These are phyloP conservation scores for Ophiobolus disseminans DNA, from an alignment of 2,329 filamentous ascomycete genomes.

Conservation along the genomic window DNA sequence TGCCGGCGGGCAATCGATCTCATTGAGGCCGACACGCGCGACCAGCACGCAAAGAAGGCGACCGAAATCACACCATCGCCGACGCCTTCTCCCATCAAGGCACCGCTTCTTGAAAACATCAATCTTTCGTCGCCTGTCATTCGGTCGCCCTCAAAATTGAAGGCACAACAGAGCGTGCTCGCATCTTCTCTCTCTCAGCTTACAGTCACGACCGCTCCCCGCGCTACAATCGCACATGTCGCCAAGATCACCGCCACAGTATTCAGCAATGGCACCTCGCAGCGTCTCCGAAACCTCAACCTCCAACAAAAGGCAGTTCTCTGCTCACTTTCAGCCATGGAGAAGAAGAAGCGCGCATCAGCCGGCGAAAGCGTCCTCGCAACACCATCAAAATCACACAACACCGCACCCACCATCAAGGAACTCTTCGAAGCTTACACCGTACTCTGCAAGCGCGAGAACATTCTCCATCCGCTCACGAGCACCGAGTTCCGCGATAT, in stretches of 20 bases:
- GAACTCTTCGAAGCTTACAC: constrained; percentile 84
- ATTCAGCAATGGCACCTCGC: constrained; percentile 86
- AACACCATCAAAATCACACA: constrained; percentile 54
- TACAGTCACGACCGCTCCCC: constrained; percentile 80
- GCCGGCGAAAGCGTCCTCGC: constrained; percentile 35
- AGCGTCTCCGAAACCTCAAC: constrained; percentile 86
- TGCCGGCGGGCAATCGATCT: constrained; percentile 88
- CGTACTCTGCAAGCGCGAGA: constrained; percentile 81
- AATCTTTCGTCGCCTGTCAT: constrained; percentile 69
- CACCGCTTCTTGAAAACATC: constrained; percentile 78
- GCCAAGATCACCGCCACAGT: constrained; percentile 89
- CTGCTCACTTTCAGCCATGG: constrained; percentile 86
- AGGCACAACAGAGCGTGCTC: constrained; percentile 32
- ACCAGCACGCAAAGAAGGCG: constrained; percentile 71
- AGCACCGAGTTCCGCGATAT: constrained; percentile 95
- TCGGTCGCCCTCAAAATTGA: constrained; percentile 52
- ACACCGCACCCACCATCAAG: constrained; percentile 80
- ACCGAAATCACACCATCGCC: constrained; percentile 53
- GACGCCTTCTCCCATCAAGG: constrained; percentile 72
- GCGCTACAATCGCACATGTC: constrained; percentile 87
- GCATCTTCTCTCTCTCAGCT: constrained; percentile 63
- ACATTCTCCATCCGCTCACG: constrained; percentile 87
- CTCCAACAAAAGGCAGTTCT: constrained; percentile 95
- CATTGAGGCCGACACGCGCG: constrained; percentile 81
- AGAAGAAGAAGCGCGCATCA: constrained; percentile 70